Evolutionary conservation across 108 stramenopile species (phyloP).

Genomic region (Cylindrotheca fusiformis): DNA sequence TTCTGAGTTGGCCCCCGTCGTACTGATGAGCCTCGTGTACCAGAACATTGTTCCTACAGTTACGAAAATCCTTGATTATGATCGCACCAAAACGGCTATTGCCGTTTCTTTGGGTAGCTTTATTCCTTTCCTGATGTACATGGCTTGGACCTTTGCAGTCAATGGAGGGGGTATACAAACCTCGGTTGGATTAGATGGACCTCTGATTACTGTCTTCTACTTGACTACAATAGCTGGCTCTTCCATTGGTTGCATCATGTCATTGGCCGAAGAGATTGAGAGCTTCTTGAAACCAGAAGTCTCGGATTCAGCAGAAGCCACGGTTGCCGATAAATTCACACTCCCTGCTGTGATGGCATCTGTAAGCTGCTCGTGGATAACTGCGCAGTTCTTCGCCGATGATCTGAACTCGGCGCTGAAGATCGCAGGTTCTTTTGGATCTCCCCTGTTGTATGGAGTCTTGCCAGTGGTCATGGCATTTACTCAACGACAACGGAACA

Average conservation of each 20-base stretch:
- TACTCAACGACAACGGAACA: slow-evolving; percentile 10
- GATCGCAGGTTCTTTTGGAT: slow-evolving; percentile 49
- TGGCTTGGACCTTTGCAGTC: slow-evolving; percentile 63
- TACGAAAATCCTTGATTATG: slow-evolving; percentile 61
- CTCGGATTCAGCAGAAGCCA: neutral
- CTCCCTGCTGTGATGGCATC: neutral
- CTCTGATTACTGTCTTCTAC: neutral
- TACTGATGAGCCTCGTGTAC: slow-evolving; percentile 54
- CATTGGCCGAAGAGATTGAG: slow-evolving; percentile 9
- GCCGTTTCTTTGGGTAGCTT: slow-evolving; percentile 59
- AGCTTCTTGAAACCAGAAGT: slow-evolving; percentile 10
- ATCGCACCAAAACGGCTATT: slow-evolving; percentile 45
- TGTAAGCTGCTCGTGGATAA: neutral
- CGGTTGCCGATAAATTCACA: slow-evolving; percentile 1
- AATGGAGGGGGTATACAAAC: slow-evolving; percentile 54
- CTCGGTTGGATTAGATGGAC: slow-evolving; percentile 24
- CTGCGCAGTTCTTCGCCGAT: neutral
- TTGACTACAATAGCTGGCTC: neutral
- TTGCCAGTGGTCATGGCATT: slow-evolving; percentile 47
- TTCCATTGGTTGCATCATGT: slow-evolving; percentile 2
- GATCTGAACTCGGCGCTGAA: slow-evolving; percentile 20
- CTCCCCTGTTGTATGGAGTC: slow-evolving; percentile 48
- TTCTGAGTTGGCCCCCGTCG: slow-evolving; percentile 42
- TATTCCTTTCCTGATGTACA: slow-evolving; percentile 65
- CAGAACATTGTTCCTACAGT: slow-evolving; percentile 83